Percentiles rank a stretch among this genome's conserved stretches.
These are phyloP conservation scores for Boletus speciosus DNA, from an alignment of 768 basidiomycete species.

Conservation along the genomic window DNA sequence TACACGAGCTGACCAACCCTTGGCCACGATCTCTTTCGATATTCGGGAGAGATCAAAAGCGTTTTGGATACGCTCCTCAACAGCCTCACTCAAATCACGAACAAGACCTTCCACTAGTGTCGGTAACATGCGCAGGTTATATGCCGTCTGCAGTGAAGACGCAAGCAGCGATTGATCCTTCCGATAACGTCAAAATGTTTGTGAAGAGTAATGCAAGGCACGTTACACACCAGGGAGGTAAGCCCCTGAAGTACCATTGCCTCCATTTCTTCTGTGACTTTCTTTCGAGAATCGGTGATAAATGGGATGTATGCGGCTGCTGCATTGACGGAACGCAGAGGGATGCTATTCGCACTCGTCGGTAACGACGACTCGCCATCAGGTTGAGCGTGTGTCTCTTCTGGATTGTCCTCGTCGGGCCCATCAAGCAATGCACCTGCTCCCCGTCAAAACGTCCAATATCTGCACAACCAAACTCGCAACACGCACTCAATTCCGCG, in stretches of 20 bases:
- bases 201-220: neutral
- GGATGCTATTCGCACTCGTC: constrained; percentile 34
- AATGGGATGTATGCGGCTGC: constrained; percentile 67
- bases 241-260: constrained; percentile 82
- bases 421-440: constrained; percentile 53
- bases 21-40: constrained; percentile 77
- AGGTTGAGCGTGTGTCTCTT: neutral
- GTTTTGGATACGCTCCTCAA: constrained; percentile 73
- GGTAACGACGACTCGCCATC: constrained; percentile 13
- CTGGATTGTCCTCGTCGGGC: constrained; percentile 20
- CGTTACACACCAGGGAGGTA: constrained; percentile 58
- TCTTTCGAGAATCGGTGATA: constrained; percentile 66
- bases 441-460: constrained; percentile 2
- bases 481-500: constrained; percentile 78
- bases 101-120: constrained; percentile 78
- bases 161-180: constrained; percentile 91
- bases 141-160: constrained; percentile 92
- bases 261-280: constrained; percentile 86
- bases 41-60: constrained; percentile 87
- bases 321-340: constrained; percentile 71
- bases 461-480: neutral
- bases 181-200: neutral
- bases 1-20: constrained; percentile 47
- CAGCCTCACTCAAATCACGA: constrained; percentile 74
- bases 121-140: constrained; percentile 85